Evolutionary conservation across 164 flowering plant genomes (phyloP), one percentile per base, ranked within the genome.

Genomic region (Chimonanthus salicifolius): DNA sequence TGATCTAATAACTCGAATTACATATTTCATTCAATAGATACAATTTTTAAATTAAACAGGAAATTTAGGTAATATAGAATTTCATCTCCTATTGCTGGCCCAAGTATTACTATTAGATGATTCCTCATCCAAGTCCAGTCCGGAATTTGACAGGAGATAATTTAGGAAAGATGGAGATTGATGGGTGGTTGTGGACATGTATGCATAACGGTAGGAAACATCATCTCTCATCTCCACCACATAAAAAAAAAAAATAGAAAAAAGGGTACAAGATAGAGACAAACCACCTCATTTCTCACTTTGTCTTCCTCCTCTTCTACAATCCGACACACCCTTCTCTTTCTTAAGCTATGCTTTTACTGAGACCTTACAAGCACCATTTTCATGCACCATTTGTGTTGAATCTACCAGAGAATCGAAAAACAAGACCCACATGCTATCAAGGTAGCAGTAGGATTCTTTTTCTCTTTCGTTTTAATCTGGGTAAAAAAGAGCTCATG

Each of bases 321-420:
- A 15, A 47, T 49, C 21, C 68, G 6, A 43, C 9, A 11, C 43
- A 63, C n/a, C 3, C 43, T 21, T 7, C 54, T 54, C 60, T n/a
- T n/a, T 54, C 16, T 11, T 54, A 54, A 73, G 47, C 49, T 18
- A 79, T 79, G 81, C 44, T 72, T 69, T 69, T 64, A 54, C 50
- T 79, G n/a, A 68, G 64, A 58, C 51, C 71, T 48, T 75, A 64
- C 63, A 63, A 70, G 20, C 20, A 47, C 54, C 72, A 72, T 16
- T 62, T 62, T 44, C 64, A 67, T 58, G 58, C 78, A 13, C 49
- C 68, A 49, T 79, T 75, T 65, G 46, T 33, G 10, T 21, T 75
- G 60, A 60, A 72, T 18, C 68, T 43, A 46, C 46, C 71, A 54
- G 72, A 72, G 44, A 54, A 75, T 58, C 72, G 33, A 10, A 78